These are phyloP conservation scores for Yamadazyma olivae DNA, from an alignment of 805 yeast species.

Conservation along the genomic window DNA sequence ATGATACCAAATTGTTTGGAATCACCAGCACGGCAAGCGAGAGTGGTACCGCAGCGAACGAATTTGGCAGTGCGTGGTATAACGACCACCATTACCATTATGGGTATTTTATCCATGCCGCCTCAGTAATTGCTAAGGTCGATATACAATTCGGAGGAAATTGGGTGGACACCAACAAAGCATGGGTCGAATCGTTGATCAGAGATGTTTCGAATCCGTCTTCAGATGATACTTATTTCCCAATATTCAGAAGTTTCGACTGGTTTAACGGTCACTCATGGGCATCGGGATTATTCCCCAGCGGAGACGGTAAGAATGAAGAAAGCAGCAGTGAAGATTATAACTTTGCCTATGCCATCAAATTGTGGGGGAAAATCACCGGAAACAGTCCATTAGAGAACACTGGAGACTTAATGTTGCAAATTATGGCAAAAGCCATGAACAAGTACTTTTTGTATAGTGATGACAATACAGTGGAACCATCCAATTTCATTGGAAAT, in stretches of 20 bases:
- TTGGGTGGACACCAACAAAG: constrained; percentile 47
- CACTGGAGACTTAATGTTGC: constrained; percentile 47
- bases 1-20: constrained; percentile 54
- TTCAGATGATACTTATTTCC: constrained; percentile 53
- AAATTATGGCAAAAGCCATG: constrained; percentile 50
- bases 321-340: constrained; percentile 74
- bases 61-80: constrained; percentile 71
- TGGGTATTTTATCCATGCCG: constrained; percentile 79
- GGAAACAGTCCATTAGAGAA: constrained; percentile 48
- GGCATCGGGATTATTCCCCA: constrained; percentile 66
- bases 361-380: constrained; percentile 60
- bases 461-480: constrained; percentile 51
- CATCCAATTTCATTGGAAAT: constrained; percentile 49
- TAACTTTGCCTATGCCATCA: constrained; percentile 64
- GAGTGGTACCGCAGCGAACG: constrained; percentile 34
- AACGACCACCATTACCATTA: constrained; percentile 87
- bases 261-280: constrained; percentile 77
- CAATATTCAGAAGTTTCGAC: constrained; percentile 65
- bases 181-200: constrained; percentile 56
- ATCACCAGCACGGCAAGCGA: constrained; percentile 49
- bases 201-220: constrained; percentile 69
- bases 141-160: constrained; percentile 51
- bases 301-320: constrained; percentile 73
- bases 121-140: constrained; percentile 66
- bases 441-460: constrained; percentile 50